Evolutionary conservation across 768 basidiomycete genomes (phyloP), one percentile per base, ranked within the genome.

Genomic region (Tephrocybe rancida): DNA sequence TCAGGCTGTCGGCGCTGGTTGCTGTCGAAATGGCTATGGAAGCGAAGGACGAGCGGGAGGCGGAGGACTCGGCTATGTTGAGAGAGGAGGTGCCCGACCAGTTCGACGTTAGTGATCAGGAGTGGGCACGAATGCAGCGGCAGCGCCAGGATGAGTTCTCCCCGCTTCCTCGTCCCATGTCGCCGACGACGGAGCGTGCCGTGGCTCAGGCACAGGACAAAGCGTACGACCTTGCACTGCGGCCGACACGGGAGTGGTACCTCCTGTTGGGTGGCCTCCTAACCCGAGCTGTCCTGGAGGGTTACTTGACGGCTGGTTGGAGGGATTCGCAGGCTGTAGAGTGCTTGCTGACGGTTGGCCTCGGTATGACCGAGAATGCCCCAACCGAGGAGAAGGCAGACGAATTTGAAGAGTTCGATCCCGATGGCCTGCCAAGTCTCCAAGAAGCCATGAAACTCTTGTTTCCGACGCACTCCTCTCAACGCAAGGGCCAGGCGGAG

Each of bases 271-370:
- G 83, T 0, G 86, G 88, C 1, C 72, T 95, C 21, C 73, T 92
- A 25, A 91, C 91, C 5, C 82, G 92, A n/a, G 90, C 90, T 0
- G 88, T 85, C 18, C 70, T 95, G 47, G 91, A 95, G 63, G 92
- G 92, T 0, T 95, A 94, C 64, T 76, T 94, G 41, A 85, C 84
- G 1, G 87, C 84, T 9, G 87, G 88, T 0, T 95, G 92, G 92
- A 79, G 77, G 25, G 91, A 92, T 0, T 70, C 81, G 1, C 80
- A 84, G 34, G 84, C 86, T 5, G 78, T 85, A 9, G 86, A 90
- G 61, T 83, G 87, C 54, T 68, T 95, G 50, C 69, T 94, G 44
- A 84, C 86, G 2, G 80, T 93, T 21, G 92, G 92, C 1, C 69
- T 88, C 39, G 82, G 84, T 7, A 69, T 79, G 19, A 66, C 54